Conservation (phyloP, 495 filamentous ascomycete species). For the Pyronema domesticum region DNA sequence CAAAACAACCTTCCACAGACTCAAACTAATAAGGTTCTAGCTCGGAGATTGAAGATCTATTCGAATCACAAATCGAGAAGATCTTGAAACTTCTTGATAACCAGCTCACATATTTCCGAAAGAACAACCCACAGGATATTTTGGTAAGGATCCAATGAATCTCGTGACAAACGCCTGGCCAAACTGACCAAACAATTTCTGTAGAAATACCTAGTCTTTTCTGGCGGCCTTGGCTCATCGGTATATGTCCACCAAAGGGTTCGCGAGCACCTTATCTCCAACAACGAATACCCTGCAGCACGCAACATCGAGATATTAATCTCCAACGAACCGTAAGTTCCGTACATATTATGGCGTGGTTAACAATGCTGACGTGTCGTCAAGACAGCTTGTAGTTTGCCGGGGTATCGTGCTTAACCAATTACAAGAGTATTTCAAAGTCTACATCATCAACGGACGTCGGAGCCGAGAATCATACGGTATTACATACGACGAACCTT, state of each 20-base stretch:
- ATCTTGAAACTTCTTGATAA: neutral
- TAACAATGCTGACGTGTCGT: neutral
- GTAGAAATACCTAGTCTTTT: neutral
- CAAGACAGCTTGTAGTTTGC: neutral
- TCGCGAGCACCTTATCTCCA: neutral
- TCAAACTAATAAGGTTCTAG: neutral
- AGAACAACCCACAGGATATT: neutral
- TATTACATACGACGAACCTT: neutral
- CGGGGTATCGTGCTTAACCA: neutral
- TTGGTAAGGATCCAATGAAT: neutral
- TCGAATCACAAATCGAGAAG: neutral
- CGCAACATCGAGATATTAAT: neutral
- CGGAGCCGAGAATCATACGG: neutral
- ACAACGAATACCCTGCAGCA: neutral
- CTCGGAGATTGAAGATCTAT: neutral
- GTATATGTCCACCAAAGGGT: neutral
- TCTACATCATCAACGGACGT: neutral
- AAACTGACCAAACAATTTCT: neutral
- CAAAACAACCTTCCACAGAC: neutral
- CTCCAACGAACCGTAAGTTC: neutral
- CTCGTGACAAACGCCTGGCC: no score
- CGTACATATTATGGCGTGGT: neutral
- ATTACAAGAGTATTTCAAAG: neutral
- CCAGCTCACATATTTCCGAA: neutral
- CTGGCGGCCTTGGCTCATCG: neutral